phyloP scores from a whole-genome alignment of 805 yeast genomes.

The Ogataea nakhonphanomensis region DNA sequence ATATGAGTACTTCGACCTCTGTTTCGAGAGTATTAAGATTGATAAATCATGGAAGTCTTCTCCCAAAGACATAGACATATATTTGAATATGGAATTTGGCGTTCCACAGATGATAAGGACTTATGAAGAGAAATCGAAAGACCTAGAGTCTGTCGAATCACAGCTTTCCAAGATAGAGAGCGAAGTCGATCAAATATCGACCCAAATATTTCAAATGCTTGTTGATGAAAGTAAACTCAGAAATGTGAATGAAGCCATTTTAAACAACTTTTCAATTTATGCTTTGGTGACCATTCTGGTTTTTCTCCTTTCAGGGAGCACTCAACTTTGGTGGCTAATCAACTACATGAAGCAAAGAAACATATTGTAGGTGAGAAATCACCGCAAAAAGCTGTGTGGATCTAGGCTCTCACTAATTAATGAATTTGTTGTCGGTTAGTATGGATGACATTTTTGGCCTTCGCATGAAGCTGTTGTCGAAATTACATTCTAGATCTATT shows the following conservation, averaged over 20 bases:
- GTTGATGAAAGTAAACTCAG: constrained; percentile 24
- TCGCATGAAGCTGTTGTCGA: not conserved
- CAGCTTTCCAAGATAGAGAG: constrained; percentile 17
- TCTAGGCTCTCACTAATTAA: too few species aligned
- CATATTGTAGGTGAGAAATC: not conserved
- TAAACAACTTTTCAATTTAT: constrained; percentile 16
- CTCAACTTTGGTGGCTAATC: constrained; percentile 25
- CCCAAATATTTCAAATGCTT: constrained; percentile 15
- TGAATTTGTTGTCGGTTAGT: too few species aligned
- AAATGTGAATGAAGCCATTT: constrained; percentile 28
- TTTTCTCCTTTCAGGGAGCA: constrained; percentile 15
- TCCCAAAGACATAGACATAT: constrained; percentile 17
- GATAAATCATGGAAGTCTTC: constrained; percentile 30
- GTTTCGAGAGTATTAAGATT: constrained; percentile 30
- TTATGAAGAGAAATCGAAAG: constrained; percentile 21
- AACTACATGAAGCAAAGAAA: constrained; percentile 19
- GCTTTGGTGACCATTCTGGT: constrained; percentile 14
- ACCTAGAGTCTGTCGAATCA: constrained; percentile 12
- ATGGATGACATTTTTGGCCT: not conserved
- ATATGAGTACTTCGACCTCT: constrained; percentile 26
- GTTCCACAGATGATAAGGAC: constrained; percentile 22
- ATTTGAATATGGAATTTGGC: constrained; percentile 26
- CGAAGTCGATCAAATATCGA: constrained; percentile 18
- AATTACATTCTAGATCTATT: not conserved
- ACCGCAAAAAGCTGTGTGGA: too few species aligned